A percentile compares a stretch with the other conserved stretches of the same genome.
Conservation (phyloP, 2,329 filamentous ascomycete genomes). For the Epichloe aotearoae region DNA sequence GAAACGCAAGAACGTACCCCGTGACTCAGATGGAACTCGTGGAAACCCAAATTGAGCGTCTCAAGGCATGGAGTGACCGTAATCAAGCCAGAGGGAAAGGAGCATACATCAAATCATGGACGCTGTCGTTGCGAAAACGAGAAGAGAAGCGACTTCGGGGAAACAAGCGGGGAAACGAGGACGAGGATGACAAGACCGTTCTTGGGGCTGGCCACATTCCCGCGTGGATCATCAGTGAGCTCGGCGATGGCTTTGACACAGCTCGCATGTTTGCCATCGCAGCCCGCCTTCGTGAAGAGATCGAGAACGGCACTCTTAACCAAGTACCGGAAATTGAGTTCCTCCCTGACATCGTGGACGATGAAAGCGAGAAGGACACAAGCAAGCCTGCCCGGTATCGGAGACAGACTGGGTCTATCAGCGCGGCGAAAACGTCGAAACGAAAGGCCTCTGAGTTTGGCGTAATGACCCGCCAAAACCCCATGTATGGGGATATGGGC, state of each 20-base stretch:
- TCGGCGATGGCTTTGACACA: slow-evolving; percentile 34
- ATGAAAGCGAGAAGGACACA: slow-evolving; percentile 16
- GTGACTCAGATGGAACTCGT: slow-evolving; percentile 52
- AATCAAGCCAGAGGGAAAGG: slow-evolving; percentile 25
- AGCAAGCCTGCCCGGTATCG: slow-evolving; percentile 12
- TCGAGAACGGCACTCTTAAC: slow-evolving; percentile 26
- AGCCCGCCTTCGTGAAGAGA: slow-evolving; percentile 29
- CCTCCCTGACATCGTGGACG: slow-evolving; percentile 38
- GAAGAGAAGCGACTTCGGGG: slow-evolving; percentile 42
- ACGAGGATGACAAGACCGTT: slow-evolving; percentile 15
- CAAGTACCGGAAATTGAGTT: slow-evolving; percentile 47
- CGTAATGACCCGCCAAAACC: slow-evolving; percentile 1
- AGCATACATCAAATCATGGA: slow-evolving; percentile 35
- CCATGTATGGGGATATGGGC: slow-evolving; percentile 1
- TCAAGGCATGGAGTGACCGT: slow-evolving; percentile 48
- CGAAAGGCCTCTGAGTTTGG: slow-evolving; percentile 12
- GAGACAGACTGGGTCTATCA: slow-evolving; percentile 9
- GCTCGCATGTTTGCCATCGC: slow-evolving; percentile 34
- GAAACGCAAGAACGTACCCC: slow-evolving; percentile 48
- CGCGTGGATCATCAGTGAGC: slow-evolving; percentile 33
- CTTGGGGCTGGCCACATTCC: slow-evolving; percentile 29
- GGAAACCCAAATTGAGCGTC: slow-evolving; percentile 44
- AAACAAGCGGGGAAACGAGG: slow-evolving; percentile 17
- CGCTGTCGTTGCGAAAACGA: slow-evolving; percentile 49
- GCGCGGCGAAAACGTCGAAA: slow-evolving; percentile 11